Conservation (phyloP, 306 rosid genomes). For the Glycine tomentella region DNA sequence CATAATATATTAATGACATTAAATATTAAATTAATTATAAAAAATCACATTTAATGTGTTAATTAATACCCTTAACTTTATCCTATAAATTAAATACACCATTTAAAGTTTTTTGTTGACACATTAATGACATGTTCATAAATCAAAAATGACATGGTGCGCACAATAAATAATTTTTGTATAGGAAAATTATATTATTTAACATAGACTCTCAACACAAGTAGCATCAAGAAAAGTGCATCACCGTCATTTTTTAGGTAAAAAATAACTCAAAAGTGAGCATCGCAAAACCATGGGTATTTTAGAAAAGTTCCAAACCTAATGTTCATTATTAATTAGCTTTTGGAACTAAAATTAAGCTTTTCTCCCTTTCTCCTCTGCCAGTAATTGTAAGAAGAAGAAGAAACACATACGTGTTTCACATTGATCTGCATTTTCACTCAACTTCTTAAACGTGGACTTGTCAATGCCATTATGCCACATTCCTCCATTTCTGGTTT, state of each 20-base stretch:
- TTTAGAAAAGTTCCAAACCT: conserved; percentile 31
- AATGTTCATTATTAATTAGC: neutral
- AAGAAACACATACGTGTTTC: neutral
- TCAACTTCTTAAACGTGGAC: neutral
- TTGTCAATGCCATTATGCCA: conserved; percentile 37
- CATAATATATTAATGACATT: too few relatives aligned
- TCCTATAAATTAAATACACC: neutral
- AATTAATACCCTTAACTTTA: neutral
- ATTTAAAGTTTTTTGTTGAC: neutral
- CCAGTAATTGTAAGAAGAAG: neutral
- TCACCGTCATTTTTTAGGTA: conserved; percentile 28
- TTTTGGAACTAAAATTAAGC: neutral
- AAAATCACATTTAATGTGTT: neutral
- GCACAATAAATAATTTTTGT: neutral
- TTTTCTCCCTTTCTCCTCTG: neutral
- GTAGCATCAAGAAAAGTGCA: conserved; percentile 15
- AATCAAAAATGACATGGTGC: neutral
- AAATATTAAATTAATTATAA: too few relatives aligned
- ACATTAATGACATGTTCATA: neutral
- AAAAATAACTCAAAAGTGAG: neutral
- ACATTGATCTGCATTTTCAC: conserved; percentile 36
- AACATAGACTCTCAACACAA: neutral
- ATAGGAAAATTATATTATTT: neutral
- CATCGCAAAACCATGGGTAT: conserved; percentile 37
- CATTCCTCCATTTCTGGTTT: conserved; percentile 19